phyloP scores from a whole-genome alignment of 352 stramenopile species.

The Phytophthora citricola region DNA sequence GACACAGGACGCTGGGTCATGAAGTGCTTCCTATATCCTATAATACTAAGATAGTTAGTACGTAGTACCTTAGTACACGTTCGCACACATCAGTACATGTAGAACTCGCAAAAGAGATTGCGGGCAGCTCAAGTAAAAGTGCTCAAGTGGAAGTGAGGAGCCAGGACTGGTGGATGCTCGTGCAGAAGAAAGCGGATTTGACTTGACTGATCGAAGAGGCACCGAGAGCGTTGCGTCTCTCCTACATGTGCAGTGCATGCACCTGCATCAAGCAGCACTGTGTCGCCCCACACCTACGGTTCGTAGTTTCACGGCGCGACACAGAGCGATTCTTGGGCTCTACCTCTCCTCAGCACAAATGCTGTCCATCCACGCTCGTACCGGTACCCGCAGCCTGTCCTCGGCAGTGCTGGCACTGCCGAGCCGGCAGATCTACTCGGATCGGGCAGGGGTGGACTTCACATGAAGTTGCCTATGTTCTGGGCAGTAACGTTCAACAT shows the following conservation, averaged over 20 bases:
- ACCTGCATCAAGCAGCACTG: not conserved
- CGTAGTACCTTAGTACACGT: no score
- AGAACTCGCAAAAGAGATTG: constrained; percentile 3
- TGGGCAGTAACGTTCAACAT: constrained; percentile 9
- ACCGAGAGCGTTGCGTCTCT: not conserved
- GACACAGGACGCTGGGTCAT: constrained; percentile 8
- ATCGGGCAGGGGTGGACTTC: constrained; percentile 6
- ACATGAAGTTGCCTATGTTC: not conserved
- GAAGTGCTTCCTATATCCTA: not conserved
- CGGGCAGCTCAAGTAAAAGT: constrained; percentile 17
- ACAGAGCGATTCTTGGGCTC: no score
- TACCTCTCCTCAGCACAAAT: no score
- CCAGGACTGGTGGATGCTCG: constrained; percentile 15
- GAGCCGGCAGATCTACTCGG: constrained; percentile 7
- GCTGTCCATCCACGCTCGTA: no score
- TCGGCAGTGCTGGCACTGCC: no score
- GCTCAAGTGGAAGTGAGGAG: constrained; percentile 9
- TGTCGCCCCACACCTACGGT: not conserved
- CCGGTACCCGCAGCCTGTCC: no score
- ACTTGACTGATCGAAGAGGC: constrained; percentile 20
- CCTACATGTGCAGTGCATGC: not conserved
- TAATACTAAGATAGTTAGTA: no score
- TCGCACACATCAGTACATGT: not conserved
- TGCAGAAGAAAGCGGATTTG: constrained; percentile 12
- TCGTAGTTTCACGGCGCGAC: no score